A percentile compares a stretch with the other conserved stretches of the same genome.
These are phyloP conservation scores for Cynanchum wilfordii DNA, from an alignment of 257 asterid genomes.

Conservation along the genomic window DNA sequence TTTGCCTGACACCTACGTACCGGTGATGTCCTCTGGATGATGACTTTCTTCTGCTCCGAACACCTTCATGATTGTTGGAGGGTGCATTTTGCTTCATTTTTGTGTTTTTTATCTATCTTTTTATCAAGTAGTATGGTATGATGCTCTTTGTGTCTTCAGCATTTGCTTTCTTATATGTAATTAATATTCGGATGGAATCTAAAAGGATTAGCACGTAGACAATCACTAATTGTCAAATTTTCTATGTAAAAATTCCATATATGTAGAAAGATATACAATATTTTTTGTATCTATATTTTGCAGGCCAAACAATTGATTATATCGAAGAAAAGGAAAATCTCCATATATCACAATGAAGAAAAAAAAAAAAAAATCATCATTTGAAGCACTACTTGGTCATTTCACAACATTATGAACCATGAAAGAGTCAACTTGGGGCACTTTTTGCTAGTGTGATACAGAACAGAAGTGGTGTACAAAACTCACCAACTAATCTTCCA, in stretches of 20 bases:
- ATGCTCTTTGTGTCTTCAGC: slow-evolving; percentile 7
- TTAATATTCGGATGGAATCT: background rate
- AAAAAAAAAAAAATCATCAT: background rate
- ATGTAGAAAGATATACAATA: background rate
- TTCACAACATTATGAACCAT: too few species aligned
- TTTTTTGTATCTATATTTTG: slow-evolving; percentile 24
- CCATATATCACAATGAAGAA: slow-evolving; percentile 17
- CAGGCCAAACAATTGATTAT: slow-evolving; percentile 51
- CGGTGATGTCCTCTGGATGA: slow-evolving; percentile 71
- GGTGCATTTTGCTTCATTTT: slow-evolving; percentile 35
- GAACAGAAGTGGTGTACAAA: too few species aligned
- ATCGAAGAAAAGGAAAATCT: slow-evolving; percentile 31
- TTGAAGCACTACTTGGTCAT: background rate
- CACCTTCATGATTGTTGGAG: slow-evolving; percentile 16
- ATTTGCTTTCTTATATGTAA: background rate
- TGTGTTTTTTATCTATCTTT: background rate
- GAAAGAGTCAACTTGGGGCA: too few species aligned
- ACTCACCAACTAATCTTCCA: too few species aligned
- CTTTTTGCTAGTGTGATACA: too few species aligned
- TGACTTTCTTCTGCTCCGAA: slow-evolving; percentile 37
- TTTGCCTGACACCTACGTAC: slow-evolving; percentile 69
- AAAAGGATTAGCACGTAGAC: slow-evolving; percentile 18
- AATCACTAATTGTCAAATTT: slow-evolving; percentile 20
- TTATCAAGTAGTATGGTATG: background rate
- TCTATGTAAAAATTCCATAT: slow-evolving; percentile 7